Conservation (phyloP, 306 rosid genomes). For the Vicia faba region DNA sequence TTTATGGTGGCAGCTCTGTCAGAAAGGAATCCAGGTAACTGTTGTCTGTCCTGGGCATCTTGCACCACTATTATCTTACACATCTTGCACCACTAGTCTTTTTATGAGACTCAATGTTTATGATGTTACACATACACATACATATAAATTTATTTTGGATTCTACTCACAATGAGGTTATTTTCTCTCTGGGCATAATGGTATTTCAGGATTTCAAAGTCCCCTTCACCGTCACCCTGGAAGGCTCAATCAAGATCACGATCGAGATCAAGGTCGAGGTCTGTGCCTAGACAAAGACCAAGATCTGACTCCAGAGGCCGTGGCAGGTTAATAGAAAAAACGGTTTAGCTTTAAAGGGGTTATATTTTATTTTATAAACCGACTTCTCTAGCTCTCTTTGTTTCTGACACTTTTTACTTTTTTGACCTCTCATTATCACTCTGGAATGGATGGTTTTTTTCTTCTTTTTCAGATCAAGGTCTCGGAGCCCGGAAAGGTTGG, state of each 20-base stretch:
- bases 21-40: too few relatives aligned
- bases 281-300: conserved; percentile 45
- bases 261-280: conserved; percentile 69
- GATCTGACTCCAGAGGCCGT: conserved; percentile 67
- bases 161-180: neutral
- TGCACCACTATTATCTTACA: too few relatives aligned
- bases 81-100: too few relatives aligned
- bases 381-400: neutral
- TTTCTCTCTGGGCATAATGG: conserved; percentile 6
- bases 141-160: neutral
- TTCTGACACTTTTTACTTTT: conserved; percentile 19
- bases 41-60: too few relatives aligned
- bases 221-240: conserved; percentile 83
- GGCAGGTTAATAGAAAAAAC: conserved; percentile 72
- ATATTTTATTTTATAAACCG: neutral
- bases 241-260: conserved; percentile 72
- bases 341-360: conserved; percentile 6
- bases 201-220: conserved; percentile 70
- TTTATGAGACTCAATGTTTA: neutral
- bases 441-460: conserved; percentile 36
- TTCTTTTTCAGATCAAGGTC: conserved; percentile 76
- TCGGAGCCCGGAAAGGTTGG: conserved; percentile 83
- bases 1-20: too few relatives aligned
- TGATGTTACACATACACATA: neutral
- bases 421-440: neutral